Percentiles rank a stretch among this genome's conserved stretches.
phyloP scores from a whole-genome alignment of 2,329 filamentous ascomycete species.

The Curvularia spicifera region DNA sequence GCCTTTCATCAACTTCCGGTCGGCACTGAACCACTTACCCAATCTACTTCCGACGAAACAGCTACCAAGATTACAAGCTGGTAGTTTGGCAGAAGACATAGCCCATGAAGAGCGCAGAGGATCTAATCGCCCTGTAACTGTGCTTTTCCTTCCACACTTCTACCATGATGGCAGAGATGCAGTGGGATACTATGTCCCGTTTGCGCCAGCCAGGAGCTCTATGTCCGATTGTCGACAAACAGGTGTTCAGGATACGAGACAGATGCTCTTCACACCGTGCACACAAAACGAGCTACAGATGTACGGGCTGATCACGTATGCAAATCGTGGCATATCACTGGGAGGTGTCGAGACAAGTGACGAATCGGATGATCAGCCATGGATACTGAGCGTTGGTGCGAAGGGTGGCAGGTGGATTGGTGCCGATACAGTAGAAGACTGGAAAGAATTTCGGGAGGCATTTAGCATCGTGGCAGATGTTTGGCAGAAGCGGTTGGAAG shows the following conservation, averaged over 20 bases:
- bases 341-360: not conserved
- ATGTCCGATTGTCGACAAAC: not conserved
- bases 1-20: conserved; percentile 25
- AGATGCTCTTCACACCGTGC: conserved; percentile 24
- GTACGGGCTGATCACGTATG: conserved; percentile 15
- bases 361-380: not conserved
- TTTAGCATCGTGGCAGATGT: conserved; percentile 1
- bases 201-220: too few species aligned
- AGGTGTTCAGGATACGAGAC: not conserved
- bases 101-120: not conserved
- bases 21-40: conserved; percentile 27
- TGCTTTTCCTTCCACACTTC: conserved; percentile 29
- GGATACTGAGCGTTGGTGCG: conserved; percentile 11
- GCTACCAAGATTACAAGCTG: conserved; percentile 8
- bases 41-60: conserved; percentile 18
- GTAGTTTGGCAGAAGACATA: conserved; percentile 8
- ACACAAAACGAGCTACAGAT: conserved; percentile 4
- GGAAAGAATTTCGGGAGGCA: conserved; percentile 3
- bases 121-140: not conserved
- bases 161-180: conserved; percentile 25
- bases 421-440: conserved; percentile 4
- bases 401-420: conserved; percentile 17
- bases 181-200: conserved; percentile 19
- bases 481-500: conserved; percentile 3
- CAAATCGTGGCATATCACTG: not conserved